phyloP scores from a whole-genome alignment of 306 rosid species.

The Hylodesmum podocarpum region DNA sequence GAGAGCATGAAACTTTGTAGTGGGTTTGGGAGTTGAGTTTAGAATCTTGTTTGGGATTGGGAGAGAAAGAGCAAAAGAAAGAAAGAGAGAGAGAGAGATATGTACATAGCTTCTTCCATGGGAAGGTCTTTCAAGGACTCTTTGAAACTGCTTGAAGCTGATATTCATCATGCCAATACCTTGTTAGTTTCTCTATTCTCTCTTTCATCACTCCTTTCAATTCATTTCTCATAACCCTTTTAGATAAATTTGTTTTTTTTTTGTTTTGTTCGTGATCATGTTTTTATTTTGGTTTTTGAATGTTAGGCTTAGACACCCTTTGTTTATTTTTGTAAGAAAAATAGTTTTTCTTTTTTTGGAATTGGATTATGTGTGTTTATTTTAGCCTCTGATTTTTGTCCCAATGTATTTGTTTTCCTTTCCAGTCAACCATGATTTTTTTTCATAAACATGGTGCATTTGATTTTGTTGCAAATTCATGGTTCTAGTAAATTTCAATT shows the following conservation, averaged over 20 bases:
- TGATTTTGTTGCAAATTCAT: background rate
- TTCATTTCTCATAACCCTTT: background rate
- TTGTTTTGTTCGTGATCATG: no score
- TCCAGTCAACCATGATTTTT: constrained; percentile 21
- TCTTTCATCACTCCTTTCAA: background rate
- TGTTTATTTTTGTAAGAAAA: background rate
- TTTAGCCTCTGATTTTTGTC: background rate
- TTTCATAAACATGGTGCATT: background rate
- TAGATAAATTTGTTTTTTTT: background rate
- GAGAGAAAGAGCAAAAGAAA: background rate
- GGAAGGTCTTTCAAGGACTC: constrained; percentile 98
- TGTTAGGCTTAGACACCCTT: background rate
- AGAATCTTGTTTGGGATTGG: background rate
- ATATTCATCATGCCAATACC: constrained; percentile 96
- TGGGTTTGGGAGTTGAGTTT: background rate
- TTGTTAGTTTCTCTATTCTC: constrained; percentile 52
- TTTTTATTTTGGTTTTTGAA: background rate
- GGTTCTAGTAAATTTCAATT: background rate
- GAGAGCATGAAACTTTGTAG: constrained; percentile 22
- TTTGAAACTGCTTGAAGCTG: constrained; percentile 94
- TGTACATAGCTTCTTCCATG: constrained; percentile 89
- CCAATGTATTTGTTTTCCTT: constrained; percentile 6
- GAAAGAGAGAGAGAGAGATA: constrained; percentile 2
- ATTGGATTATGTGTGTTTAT: background rate
- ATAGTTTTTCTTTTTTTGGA: background rate